Base-by-base conservation (phyloP, 768 basidiomycete species). In the Suillus clintonianus region DNA sequence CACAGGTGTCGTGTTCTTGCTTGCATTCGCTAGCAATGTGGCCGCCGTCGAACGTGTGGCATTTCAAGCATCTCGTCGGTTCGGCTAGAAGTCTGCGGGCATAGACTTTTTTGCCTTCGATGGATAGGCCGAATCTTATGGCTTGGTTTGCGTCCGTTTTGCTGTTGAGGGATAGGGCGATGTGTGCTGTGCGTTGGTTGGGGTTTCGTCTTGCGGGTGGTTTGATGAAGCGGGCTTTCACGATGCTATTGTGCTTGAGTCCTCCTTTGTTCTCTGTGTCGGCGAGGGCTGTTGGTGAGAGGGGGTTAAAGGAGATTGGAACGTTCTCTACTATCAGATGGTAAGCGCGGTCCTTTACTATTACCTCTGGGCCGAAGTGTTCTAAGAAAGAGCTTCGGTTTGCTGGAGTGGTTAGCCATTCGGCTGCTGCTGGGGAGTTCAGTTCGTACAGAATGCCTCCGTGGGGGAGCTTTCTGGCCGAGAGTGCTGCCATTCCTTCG, bases 181-280 rank as follows among this genome's bases (percentile, higher is more conserved):
- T 55, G 59, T 75, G 71, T 0, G 74, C 74, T 0, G 62, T 59
- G 2, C 58, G 54, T 56, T 78, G 79, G 0, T 53, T 57, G 9
- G 34, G 34, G 0, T 14, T 8, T 2, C 73, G n/a, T n/a, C n/a
- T n/a, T 64, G 2, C 62, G 34, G 62, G 19, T 0, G 71, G 66
- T 48, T 78, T 77, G 34, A 78, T 72, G 67, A 64, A 80, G 14
- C 65, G 59, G 1, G 70, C 71, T 11, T 32, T 24, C 0, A 32
- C 41, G 5, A 78, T 67, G 9, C 47, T 27, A 0, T 62, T 59
- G 0, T 36, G 1, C 11, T 30, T 27, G 2, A 71, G 32, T 27
- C 51, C 60, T 27, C 65, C 72, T 32, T 64, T 63, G 1, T 48
- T 27, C 36, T 76, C 74, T 0, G 73, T 51, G 4, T 14, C n/a